Percentiles rank a stretch among this genome's conserved stretches.
Evolutionary conservation across 192 early-diverging fungal genomes (phyloP).

Genomic region (Pilaira anomala): DNA sequence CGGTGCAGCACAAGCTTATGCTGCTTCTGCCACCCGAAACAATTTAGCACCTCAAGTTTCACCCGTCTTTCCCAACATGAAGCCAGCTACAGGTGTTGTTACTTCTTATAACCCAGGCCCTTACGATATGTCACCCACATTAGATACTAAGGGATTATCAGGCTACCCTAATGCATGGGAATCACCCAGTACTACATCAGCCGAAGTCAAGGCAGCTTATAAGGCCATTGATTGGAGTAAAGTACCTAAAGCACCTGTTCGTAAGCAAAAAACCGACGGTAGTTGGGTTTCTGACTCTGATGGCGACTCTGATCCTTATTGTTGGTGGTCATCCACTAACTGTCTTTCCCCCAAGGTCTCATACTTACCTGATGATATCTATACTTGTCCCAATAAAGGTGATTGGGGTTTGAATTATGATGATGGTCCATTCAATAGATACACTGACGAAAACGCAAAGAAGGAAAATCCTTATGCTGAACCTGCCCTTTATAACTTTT

Average conservation of each 20-base stretch:
- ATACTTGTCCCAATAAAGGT: constrained; percentile 27
- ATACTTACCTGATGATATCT: constrained; percentile 21
- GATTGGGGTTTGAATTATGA: constrained; percentile 48
- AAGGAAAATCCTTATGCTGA: constrained; percentile 11
- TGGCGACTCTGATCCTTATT: constrained; percentile 11
- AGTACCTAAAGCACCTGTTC: constrained; percentile 26
- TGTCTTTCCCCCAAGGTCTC: constrained; percentile 13
- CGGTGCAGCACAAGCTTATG: too few relatives aligned
- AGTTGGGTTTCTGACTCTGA: neutral
- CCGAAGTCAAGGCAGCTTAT: constrained; percentile 22
- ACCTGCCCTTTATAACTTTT: constrained; percentile 27
- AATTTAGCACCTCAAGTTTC: too few relatives aligned
- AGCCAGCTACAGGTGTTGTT: too few relatives aligned
- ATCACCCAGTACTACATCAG: constrained; percentile 26
- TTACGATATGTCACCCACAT: too few relatives aligned
- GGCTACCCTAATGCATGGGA: constrained; percentile 30
- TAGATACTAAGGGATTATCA: neutral
- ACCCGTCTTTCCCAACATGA: too few relatives aligned
- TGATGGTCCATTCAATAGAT: constrained; percentile 37
- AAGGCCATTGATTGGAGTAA: constrained; percentile 28
- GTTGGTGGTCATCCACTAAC: constrained; percentile 27
- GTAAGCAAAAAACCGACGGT: constrained; percentile 14
- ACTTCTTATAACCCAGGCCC: too few relatives aligned
- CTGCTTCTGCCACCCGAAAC: too few relatives aligned
- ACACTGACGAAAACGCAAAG: neutral